A percentile compares a stretch with the other conserved stretches of the same genome.
Conservation (phyloP, 2,329 filamentous ascomycete genomes). For the Alternaria brassicae region DNA sequence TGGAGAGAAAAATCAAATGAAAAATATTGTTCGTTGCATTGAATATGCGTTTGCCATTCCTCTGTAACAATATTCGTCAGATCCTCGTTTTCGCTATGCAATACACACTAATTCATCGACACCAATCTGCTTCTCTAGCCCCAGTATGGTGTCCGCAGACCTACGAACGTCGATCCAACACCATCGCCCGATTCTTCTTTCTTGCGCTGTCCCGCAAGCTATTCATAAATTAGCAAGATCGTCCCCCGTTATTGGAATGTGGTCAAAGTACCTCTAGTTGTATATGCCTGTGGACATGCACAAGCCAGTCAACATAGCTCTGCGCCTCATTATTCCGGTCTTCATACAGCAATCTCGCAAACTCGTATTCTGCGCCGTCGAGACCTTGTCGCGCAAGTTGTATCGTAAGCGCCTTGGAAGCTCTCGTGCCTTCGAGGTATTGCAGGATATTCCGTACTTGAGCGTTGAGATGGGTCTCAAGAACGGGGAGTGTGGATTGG, state of each 20-base stretch:
- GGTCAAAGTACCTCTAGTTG: slow-evolving; percentile 72
- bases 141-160: slow-evolving; percentile 52
- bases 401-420: slow-evolving; percentile 85
- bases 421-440: slow-evolving; percentile 79
- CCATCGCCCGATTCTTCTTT: slow-evolving; percentile 63
- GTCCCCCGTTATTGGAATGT: background rate
- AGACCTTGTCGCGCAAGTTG: slow-evolving; percentile 91
- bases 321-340: slow-evolving; percentile 97
- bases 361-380: slow-evolving; percentile 96
- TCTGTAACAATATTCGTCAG: slow-evolving; percentile 11
- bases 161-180: slow-evolving; percentile 48
- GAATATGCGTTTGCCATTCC: slow-evolving; percentile 14
- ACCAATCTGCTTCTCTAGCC: slow-evolving; percentile 27
- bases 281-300: slow-evolving; percentile 91
- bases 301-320: slow-evolving; percentile 98
- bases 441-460: slow-evolving; percentile 94
- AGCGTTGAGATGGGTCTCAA: slow-evolving; percentile 91
- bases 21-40: background rate
- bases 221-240: slow-evolving; percentile 16
- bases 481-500: slow-evolving; percentile 76
- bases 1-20: no score
- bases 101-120: slow-evolving; percentile 22
- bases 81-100: slow-evolving; percentile 37
- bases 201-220: slow-evolving; percentile 72
- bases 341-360: slow-evolving; percentile 87